A percentile compares a stretch with the other conserved stretches of the same genome.
These are phyloP conservation scores for Xylaria sp. DNA, from an alignment of 2,329 filamentous ascomycete genomes.

Conservation along the genomic window DNA sequence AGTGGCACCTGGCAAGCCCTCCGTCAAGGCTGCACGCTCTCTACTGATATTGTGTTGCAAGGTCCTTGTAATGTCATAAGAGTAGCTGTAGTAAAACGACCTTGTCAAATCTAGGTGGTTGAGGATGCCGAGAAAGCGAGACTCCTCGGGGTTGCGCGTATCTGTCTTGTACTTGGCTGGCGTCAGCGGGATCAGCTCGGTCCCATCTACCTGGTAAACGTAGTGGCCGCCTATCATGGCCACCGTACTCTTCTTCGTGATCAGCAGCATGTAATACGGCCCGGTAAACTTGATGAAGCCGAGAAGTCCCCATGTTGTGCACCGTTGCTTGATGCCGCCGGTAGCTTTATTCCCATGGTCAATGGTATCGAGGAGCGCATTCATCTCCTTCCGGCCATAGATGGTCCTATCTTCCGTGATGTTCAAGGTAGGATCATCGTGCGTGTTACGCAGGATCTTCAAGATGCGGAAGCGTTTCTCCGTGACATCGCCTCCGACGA, in stretches of 20 bases:
- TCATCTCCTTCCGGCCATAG: conserved; percentile 91
- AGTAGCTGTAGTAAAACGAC: conserved; percentile 98
- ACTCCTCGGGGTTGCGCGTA: conserved; percentile 81
- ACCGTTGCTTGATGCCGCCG: conserved; percentile 87
- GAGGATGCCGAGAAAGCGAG: conserved; percentile 84
- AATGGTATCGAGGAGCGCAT: conserved; percentile 88
- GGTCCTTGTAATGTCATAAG: conserved; percentile 92
- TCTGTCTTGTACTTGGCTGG: conserved; percentile 79
- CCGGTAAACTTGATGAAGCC: conserved; percentile 97
- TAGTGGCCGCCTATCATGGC: conserved; percentile 97
- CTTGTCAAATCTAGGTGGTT: conserved; percentile 88
- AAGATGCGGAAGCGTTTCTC: conserved; percentile 89
- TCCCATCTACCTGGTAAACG: conserved; percentile 92
- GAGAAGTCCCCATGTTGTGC: conserved; percentile 89
- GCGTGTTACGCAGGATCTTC: conserved; percentile 90
- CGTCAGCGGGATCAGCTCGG: conserved; percentile 86
- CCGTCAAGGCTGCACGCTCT: conserved; percentile 73
- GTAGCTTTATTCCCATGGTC: conserved; percentile 93
- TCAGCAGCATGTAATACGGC: conserved; percentile 94
- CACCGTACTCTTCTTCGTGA: conserved; percentile 94
- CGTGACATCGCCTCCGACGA: conserved; percentile 89
- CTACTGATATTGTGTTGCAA: conserved; percentile 89
- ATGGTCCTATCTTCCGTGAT: conserved; percentile 94
- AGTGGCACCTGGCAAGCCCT: conserved; percentile 64
- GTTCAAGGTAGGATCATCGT: conserved; percentile 75